Percentiles rank a stretch among this genome's conserved stretches.
phyloP scores from a whole-genome alignment of 1,139 yeast species.

The Yarrowia galli region DNA sequence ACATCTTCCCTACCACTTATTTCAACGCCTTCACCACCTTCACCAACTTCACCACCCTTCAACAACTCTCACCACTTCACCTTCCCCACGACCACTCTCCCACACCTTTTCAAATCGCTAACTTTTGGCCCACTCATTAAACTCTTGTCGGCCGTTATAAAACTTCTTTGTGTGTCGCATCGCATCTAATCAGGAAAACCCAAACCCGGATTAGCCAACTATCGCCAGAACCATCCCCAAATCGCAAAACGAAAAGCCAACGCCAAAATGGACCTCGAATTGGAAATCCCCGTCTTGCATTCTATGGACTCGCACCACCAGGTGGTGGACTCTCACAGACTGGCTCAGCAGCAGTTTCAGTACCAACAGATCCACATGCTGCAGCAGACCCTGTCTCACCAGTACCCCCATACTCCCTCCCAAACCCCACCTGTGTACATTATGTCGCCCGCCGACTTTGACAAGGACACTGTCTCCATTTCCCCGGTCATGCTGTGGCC shows the following conservation, averaged over 20 bases:
- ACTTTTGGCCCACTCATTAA: slow-evolving; percentile 23
- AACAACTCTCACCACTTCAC: neutral
- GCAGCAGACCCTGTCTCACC: slow-evolving; percentile 25
- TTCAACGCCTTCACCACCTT: neutral
- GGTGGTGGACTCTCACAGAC: slow-evolving; percentile 32
- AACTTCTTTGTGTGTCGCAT: slow-evolving; percentile 38
- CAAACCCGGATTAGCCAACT: slow-evolving; percentile 36
- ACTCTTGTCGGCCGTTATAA: slow-evolving; percentile 33
- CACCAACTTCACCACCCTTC: neutral
- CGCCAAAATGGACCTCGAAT: slow-evolving; percentile 27
- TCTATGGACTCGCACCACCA: slow-evolving; percentile 36
- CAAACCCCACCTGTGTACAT: slow-evolving; percentile 25
- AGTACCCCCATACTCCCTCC: slow-evolving; percentile 34
- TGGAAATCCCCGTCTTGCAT: slow-evolving; percentile 34
- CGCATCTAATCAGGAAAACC: slow-evolving; percentile 38
- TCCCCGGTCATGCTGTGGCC: slow-evolving; percentile 38
- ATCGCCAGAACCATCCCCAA: slow-evolving; percentile 10
- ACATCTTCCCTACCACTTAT: neutral
- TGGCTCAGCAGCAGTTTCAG: slow-evolving; percentile 37
- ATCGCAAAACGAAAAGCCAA: neutral
- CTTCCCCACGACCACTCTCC: neutral
- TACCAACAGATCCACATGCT: slow-evolving; percentile 39
- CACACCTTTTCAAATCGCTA: neutral
- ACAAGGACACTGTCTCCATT: slow-evolving; percentile 28
- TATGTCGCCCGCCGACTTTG: slow-evolving; percentile 19